Conservation (phyloP, 345 rosid species). For the Rhizophora apiculata region DNA sequence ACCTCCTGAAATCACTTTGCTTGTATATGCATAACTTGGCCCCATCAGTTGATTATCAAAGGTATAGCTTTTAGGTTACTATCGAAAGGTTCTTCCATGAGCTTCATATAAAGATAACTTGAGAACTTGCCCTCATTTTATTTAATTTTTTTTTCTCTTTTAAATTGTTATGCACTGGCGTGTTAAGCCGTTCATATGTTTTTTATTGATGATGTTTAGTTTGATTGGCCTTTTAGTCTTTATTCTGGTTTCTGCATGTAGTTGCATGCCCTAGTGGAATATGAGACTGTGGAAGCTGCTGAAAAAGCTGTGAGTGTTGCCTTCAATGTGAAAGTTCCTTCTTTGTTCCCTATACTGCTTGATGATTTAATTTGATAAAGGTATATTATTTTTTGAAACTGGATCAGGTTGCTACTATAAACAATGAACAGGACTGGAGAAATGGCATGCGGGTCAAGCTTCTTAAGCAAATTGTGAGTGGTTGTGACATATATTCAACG, state of each 20-base stretch:
- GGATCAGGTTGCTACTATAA: conserved; percentile 69
- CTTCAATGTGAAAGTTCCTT: neutral
- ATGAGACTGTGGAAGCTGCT: conserved; percentile 74
- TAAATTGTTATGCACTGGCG: too few species aligned
- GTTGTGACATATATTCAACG: neutral
- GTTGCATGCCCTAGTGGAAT: conserved; percentile 88
- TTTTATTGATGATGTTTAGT: too few species aligned
- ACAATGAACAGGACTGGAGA: conserved; percentile 87
- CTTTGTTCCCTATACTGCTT: conserved; percentile 11
- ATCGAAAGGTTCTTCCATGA: too few species aligned
- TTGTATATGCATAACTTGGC: too few species aligned
- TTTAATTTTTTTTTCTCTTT: too few species aligned
- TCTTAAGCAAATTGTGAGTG: conserved; percentile 58
- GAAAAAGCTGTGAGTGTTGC: conserved; percentile 76
- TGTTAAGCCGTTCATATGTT: too few species aligned
- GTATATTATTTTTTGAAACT: conserved; percentile 15
- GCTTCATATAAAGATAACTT: too few species aligned
- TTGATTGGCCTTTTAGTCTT: neutral
- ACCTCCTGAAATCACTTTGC: too few species aligned
- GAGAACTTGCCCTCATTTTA: too few species aligned
- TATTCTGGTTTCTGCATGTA: conserved; percentile 30
- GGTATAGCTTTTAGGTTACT: too few species aligned
- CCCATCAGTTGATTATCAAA: too few species aligned
- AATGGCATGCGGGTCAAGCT: conserved; percentile 85
- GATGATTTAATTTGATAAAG: neutral